Base-by-base conservation (phyloP, 352 stramenopile species). In the Vaucheria bursata region DNA sequence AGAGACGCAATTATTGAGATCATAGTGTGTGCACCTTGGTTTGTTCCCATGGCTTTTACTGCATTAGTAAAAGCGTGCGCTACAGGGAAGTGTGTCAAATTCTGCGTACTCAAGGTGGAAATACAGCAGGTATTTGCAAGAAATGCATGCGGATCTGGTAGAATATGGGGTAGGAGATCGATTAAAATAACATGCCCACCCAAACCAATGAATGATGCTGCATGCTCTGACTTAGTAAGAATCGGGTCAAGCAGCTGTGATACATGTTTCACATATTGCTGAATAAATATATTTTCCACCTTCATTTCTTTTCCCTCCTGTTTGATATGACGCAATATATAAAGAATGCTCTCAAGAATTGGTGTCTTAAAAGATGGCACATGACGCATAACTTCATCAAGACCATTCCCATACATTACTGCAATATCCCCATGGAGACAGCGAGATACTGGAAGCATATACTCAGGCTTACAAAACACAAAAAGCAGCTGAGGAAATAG, bases 361-460 rank as follows among this genome's bases (percentile, higher is more conserved):
- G 88, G 82, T 39, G 88, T 87, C 69, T 93, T 91, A 52, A 97
- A 89, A 36, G 84, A 88, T 37, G 91, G 88, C 50, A 96, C 90
- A 83, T 98, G 93, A 1, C 94, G 89, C 91, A 98, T 97, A 31
- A 98, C 85, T 84, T 98, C 94, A 83, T 97, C 96, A 39, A 98
- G 85, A 6, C 93, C 93, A 1, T 90, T 91, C 0, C 93, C 94
- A 64, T 97, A 89, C 38, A 97, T 93, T 7, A 91, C 89, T 29
- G 92, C 88, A 66, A 97, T 91, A 80, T 97, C 94, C 53, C 91
- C 92, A 66, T 97, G 87, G 5, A 98, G 87, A 74, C 90, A 96
- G 50, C 95, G 77, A 64, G 83, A 88, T 82, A 78, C 87, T 82
- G 76, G 87, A 87, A 89, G 97, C 79, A 88, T 91, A 84, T 96